Conservation (phyloP, 1,139 yeast genomes). For the Hyphopichia pseudoburtonii region DNA sequence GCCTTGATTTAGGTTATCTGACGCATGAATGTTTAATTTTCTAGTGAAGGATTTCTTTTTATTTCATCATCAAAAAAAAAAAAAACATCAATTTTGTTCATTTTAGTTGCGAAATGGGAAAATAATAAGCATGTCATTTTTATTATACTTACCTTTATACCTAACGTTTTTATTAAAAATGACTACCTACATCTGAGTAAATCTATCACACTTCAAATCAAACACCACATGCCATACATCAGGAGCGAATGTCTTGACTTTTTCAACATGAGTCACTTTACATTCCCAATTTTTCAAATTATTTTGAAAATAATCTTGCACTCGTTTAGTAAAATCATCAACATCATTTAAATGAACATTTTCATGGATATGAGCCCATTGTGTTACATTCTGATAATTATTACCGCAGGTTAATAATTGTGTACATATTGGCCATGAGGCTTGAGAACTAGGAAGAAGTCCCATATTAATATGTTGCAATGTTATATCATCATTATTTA, state of each 20-base stretch:
- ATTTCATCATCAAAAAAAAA: too few species aligned
- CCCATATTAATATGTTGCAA: conserved; percentile 70
- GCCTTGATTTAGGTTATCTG: too few species aligned
- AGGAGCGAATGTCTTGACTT: conserved; percentile 84
- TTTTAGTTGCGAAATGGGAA: too few species aligned
- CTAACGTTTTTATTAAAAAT: too few species aligned
- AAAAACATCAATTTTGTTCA: too few species aligned
- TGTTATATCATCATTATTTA: conserved; percentile 28
- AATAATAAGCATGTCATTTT: too few species aligned
- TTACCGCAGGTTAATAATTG: conserved; percentile 1
- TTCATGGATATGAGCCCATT: conserved; percentile 77
- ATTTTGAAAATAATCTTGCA: conserved; percentile 10
- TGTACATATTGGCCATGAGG: conserved; percentile 57
- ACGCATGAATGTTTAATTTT: too few species aligned
- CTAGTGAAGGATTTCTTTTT: too few species aligned
- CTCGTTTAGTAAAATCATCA: conserved; percentile 25
- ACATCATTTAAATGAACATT: conserved; percentile 56
- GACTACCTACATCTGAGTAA: neutral
- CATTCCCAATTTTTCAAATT: conserved; percentile 1
- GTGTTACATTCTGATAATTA: conserved; percentile 3
- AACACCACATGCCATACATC: conserved; percentile 79
- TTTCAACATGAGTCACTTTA: conserved; percentile 39
- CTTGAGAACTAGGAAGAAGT: conserved; percentile 65
- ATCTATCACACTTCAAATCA: conserved; percentile 33
- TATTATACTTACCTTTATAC: too few species aligned